These are phyloP conservation scores for Silybum marianum DNA, from an alignment of 129 eudicot genomes.

Conservation along the genomic window DNA sequence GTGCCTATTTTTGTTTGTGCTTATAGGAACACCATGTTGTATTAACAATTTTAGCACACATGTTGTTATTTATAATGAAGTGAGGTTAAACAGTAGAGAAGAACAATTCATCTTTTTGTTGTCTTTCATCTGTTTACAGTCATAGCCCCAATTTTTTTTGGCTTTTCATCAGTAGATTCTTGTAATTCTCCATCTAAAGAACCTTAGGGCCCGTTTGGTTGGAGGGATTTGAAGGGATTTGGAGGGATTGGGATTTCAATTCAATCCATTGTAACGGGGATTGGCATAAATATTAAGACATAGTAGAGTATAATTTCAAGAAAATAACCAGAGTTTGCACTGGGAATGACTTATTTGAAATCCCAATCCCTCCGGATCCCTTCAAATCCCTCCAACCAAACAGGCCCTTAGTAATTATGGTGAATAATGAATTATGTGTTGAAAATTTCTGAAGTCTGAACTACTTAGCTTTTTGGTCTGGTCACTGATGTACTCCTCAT, in stretches of 20 bases:
- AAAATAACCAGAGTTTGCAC: too few species aligned
- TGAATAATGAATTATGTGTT: not conserved
- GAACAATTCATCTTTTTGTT: not conserved
- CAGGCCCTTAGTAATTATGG: not conserved
- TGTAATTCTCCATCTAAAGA: not conserved
- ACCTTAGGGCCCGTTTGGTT: too few species aligned
- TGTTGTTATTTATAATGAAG: not conserved
- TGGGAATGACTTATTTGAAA: too few species aligned
- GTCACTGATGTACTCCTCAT: too few species aligned
- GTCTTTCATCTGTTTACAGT: not conserved
- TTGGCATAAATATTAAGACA: too few species aligned
- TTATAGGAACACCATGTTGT: too few species aligned
- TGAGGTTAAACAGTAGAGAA: not conserved
- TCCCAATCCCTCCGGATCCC: too few species aligned
- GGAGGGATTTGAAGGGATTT: too few species aligned
- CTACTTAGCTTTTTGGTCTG: not conserved
- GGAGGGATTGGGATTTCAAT: too few species aligned
- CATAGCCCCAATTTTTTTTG: not conserved
- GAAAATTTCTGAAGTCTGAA: not conserved
- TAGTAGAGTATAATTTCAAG: too few species aligned
- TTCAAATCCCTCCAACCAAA: too few species aligned
- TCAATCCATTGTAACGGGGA: too few species aligned
- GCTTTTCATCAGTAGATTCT: not conserved
- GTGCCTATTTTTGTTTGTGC: not conserved
- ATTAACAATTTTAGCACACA: not conserved